Evolutionary conservation across 495 filamentous ascomycete species (phyloP).

Genomic region (Penicillium maclennaniae): DNA sequence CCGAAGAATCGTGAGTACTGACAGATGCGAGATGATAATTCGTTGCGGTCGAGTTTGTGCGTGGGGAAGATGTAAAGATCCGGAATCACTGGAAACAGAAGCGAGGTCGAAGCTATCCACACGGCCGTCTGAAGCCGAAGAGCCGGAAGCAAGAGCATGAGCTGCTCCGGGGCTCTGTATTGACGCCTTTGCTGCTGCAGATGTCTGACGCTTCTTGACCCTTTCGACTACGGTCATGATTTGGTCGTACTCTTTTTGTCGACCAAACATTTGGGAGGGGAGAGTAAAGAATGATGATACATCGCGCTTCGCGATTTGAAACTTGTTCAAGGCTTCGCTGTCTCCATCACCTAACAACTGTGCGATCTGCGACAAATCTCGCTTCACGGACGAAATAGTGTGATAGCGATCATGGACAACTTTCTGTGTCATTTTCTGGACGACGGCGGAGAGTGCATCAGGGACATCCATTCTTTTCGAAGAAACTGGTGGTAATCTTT

Average conservation of each 20-base stretch:
- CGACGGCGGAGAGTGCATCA: conserved; percentile 71
- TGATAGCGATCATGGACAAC: conserved; percentile 79
- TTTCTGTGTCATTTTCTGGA: conserved; percentile 88
- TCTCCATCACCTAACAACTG: conserved; percentile 74
- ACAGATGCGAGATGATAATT: conserved; percentile 28
- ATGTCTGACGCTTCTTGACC: conserved; percentile 59
- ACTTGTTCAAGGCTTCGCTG: conserved; percentile 60
- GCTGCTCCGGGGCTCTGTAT: conserved; percentile 35
- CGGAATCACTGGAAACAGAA: conserved; percentile 51
- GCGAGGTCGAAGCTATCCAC: conserved; percentile 49
- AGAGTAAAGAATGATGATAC: conserved; percentile 84
- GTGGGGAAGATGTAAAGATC: conserved; percentile 47
- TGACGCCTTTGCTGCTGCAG: conserved; percentile 41
- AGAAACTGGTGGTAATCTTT: conserved; percentile 69
- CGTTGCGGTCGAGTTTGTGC: conserved; percentile 35
- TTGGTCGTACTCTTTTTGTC: conserved; percentile 62
- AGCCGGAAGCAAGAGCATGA: conserved; percentile 51
- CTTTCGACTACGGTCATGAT: conserved; percentile 71
- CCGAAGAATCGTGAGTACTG: conserved; percentile 34
- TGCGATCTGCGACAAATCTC: conserved; percentile 68
- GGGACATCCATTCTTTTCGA: conserved; percentile 73
- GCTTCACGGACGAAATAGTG: conserved; percentile 73
- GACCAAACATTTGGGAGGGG: conserved; percentile 73
- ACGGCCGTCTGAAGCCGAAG: conserved; percentile 53
- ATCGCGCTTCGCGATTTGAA: conserved; percentile 69